Evolutionary conservation across 805 yeast genomes (phyloP).

Genomic region (Nakazawaea peltata): DNA sequence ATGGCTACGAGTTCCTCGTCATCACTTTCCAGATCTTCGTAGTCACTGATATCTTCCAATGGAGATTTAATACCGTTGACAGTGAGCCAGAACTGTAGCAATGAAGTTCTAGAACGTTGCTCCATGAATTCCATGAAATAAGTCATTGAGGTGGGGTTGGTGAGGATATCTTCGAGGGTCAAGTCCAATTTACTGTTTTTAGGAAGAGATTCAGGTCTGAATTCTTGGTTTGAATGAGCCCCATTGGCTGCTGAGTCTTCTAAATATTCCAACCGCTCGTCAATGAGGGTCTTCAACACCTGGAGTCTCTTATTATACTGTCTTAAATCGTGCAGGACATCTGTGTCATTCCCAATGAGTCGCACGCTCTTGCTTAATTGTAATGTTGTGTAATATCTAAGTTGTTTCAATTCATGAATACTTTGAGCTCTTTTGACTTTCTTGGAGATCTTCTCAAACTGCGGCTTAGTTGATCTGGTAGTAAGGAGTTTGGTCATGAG

Average conservation of each 20-base stretch:
- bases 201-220: slow-evolving; percentile 3
- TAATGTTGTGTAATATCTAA: slow-evolving; percentile 36
- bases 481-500: slow-evolving; percentile 26
- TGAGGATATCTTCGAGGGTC: slow-evolving; percentile 35
- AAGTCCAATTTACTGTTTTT: slow-evolving; percentile 15
- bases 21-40: slow-evolving; percentile 21
- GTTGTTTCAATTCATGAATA: slow-evolving; percentile 36
- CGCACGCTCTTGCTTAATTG: slow-evolving; percentile 35
- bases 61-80: slow-evolving; percentile 71
- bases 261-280: slow-evolving; percentile 12
- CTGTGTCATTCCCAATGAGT: slow-evolving; percentile 19
- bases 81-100: slow-evolving; percentile 58
- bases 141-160: slow-evolving; percentile 37
- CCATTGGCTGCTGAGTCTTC: slow-evolving; percentile 1
- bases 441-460: slow-evolving; percentile 32
- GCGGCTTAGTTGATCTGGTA: slow-evolving; percentile 29
- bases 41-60: slow-evolving; percentile 37
- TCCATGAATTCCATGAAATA: slow-evolving; percentile 52
- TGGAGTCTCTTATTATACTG: slow-evolving; percentile 15
- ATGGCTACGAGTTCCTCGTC: slow-evolving; percentile 19
- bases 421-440: slow-evolving; percentile 25
- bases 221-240: background rate
- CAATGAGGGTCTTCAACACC: slow-evolving; percentile 14
- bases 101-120: slow-evolving; percentile 30
- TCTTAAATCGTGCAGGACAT: slow-evolving; percentile 10